Conservation (phyloP, 306 rosid genomes). For the Prinsepia uniflora region DNA sequence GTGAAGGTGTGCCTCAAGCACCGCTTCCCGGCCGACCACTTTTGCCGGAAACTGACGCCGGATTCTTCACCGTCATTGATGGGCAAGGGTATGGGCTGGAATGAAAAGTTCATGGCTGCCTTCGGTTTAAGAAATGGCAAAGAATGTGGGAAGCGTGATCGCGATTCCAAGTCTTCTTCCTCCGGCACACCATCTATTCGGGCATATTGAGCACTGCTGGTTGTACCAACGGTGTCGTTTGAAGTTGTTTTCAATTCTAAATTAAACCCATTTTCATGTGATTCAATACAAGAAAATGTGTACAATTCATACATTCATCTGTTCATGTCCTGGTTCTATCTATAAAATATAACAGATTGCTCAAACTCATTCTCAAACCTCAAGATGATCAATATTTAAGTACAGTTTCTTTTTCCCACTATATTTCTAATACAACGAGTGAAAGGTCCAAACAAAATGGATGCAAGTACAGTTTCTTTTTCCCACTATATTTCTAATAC, state of each 20-base stretch:
- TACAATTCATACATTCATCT: background rate
- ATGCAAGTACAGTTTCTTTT: background rate
- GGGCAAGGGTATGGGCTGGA: constrained; percentile 35
- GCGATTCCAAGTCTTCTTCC: constrained; percentile 41
- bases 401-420: too few relatives aligned
- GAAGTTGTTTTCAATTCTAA: background rate
- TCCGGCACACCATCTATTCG: constrained; percentile 39
- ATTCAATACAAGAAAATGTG: too few relatives aligned
- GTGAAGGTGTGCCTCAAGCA: constrained; percentile 77
- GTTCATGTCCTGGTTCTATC: background rate
- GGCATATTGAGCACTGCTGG: constrained; percentile 32
- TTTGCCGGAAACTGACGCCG: constrained; percentile 30
- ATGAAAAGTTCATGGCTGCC: constrained; percentile 52
- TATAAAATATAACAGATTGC: background rate
- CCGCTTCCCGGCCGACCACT: constrained; percentile 79
- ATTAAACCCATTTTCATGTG: too few relatives aligned
- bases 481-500: background rate
- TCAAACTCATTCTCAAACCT: constrained; percentile 11
- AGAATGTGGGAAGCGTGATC: constrained; percentile 47
- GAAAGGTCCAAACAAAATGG: background rate
- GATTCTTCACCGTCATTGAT: background rate
- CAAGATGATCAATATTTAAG: background rate
- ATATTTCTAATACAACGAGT: background rate
- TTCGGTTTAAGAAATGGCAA: constrained; percentile 46
- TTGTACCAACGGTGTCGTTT: background rate